A percentile compares a stretch with the other conserved stretches of the same genome.
phyloP scores from a whole-genome alignment of 768 basidiomycete species.

The Mycena epipterygia region DNA sequence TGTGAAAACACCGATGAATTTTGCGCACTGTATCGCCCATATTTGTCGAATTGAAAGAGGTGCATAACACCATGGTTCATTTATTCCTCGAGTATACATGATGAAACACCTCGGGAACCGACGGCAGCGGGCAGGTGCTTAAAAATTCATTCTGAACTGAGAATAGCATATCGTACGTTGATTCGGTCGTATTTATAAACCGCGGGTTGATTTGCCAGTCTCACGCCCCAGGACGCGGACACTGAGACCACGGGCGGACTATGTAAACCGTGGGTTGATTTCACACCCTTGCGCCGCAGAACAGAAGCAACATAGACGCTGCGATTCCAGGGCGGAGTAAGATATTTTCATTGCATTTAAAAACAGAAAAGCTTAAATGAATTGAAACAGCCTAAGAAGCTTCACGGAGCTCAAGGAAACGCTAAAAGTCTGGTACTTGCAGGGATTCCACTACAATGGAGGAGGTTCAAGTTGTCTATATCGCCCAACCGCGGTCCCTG shows the following conservation, averaged over 20 bases:
- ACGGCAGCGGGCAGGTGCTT: conserved; percentile 1
- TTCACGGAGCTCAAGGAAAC: not conserved
- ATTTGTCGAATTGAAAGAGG: not conserved
- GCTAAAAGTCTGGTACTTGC: no score
- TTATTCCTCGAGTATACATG: not conserved
- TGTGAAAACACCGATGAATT: no score
- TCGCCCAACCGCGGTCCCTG: not conserved
- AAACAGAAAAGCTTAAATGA: conserved; percentile 4
- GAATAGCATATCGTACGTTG: conserved; percentile 1
- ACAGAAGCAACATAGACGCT: not conserved
- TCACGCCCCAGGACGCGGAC: not conserved
- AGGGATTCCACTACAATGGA: no score
- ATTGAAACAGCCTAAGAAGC: not conserved
- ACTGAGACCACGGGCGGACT: no score
- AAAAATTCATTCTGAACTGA: not conserved
- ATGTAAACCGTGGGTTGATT: not conserved
- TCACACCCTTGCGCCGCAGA: not conserved
- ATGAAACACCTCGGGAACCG: not conserved
- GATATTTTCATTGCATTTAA: not conserved
- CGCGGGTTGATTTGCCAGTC: not conserved
- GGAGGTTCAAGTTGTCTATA: no score
- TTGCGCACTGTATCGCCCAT: no score
- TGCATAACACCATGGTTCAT: no score
- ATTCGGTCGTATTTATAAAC: not conserved
- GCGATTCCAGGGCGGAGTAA: not conserved